These are phyloP conservation scores for Lactifluus hygrophoroides DNA, from an alignment of 768 basidiomycete species.

Conservation along the genomic window DNA sequence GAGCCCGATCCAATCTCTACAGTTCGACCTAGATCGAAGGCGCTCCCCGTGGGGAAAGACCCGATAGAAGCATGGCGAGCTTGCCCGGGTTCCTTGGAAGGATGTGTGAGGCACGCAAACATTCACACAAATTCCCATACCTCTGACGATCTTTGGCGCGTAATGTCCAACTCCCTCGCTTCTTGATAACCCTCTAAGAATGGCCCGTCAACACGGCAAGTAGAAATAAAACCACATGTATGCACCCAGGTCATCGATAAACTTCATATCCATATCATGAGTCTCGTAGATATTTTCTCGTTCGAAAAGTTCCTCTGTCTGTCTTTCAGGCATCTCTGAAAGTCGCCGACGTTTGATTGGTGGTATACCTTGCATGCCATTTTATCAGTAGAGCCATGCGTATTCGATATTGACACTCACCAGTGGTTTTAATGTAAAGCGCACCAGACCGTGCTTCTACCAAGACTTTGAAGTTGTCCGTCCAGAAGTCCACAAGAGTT, in stretches of 20 bases:
- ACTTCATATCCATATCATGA: neutral
- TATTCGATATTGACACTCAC: slow-evolving; percentile 20
- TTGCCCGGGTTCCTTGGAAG: slow-evolving; percentile 75
- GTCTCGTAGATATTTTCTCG: neutral
- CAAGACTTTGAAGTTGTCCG: slow-evolving; percentile 59
- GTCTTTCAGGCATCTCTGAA: slow-evolving; percentile 2
- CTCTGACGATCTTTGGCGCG: slow-evolving; percentile 49
- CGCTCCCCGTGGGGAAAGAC: slow-evolving; percentile 40
- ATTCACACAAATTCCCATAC: slow-evolving; percentile 26
- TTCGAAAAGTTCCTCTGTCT: neutral
- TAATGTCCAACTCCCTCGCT: slow-evolving; percentile 19
- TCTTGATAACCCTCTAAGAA: neutral
- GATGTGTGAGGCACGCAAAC: neutral
- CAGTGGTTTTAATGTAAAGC: slow-evolving; percentile 33
- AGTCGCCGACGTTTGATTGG: slow-evolving; percentile 43
- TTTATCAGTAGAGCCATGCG: neutral
- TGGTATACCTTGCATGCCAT: slow-evolving; percentile 31
- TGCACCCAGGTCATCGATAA: slow-evolving; percentile 2
- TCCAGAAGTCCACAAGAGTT: slow-evolving; percentile 67
- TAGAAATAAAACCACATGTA: neutral
- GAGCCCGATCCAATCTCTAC: slow-evolving; percentile 39
- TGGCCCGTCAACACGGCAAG: neutral
- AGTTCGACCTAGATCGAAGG: slow-evolving; percentile 35
- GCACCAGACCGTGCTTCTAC: slow-evolving; percentile 50
- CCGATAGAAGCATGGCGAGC: slow-evolving; percentile 63